Evolutionary conservation across 2,329 filamentous ascomycete genomes (phyloP).

Genomic region (Taxawa tesnikishii): DNA sequence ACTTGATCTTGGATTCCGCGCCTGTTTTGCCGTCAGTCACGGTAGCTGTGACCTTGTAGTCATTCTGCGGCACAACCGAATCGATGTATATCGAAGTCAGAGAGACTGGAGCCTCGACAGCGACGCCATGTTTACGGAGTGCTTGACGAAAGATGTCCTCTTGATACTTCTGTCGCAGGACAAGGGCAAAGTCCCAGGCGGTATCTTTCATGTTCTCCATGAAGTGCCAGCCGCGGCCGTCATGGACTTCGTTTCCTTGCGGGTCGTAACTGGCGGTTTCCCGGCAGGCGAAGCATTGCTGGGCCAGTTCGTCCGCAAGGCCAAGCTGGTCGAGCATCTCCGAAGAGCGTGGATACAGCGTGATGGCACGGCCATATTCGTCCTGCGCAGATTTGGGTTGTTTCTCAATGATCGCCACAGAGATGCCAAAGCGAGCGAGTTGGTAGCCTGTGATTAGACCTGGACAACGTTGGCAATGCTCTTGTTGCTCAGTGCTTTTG

Average conservation of each 20-base stretch:
- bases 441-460: slow-evolving; percentile 32
- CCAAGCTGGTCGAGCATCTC: slow-evolving; percentile 42
- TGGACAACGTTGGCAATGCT: background rate
- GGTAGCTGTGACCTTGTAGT: slow-evolving; percentile 15
- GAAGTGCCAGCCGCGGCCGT: slow-evolving; percentile 11
- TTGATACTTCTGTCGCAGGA: slow-evolving; percentile 43
- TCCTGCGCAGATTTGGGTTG: slow-evolving; percentile 36
- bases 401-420: slow-evolving; percentile 37
- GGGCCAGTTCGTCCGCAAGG: slow-evolving; percentile 36
- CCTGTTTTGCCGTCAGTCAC: background rate
- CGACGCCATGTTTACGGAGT: slow-evolving; percentile 22
- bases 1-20: slow-evolving; percentile 1
- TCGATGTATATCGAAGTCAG: slow-evolving; percentile 27
- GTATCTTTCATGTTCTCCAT: slow-evolving; percentile 13
- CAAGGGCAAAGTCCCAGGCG: slow-evolving; percentile 39
- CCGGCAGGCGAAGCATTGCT: slow-evolving; percentile 41
- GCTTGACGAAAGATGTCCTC: slow-evolving; percentile 40
- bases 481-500: background rate
- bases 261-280: slow-evolving; percentile 36
- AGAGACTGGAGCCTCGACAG: slow-evolving; percentile 23
- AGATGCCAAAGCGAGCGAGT: slow-evolving; percentile 28
- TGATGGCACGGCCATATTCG: slow-evolving; percentile 35
- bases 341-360: slow-evolving; percentile 38
- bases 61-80: slow-evolving; percentile 15
- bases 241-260: slow-evolving; percentile 11